phyloP scores from a whole-genome alignment of 257 asterid genomes.

The Oldenlandia corymbosa region DNA sequence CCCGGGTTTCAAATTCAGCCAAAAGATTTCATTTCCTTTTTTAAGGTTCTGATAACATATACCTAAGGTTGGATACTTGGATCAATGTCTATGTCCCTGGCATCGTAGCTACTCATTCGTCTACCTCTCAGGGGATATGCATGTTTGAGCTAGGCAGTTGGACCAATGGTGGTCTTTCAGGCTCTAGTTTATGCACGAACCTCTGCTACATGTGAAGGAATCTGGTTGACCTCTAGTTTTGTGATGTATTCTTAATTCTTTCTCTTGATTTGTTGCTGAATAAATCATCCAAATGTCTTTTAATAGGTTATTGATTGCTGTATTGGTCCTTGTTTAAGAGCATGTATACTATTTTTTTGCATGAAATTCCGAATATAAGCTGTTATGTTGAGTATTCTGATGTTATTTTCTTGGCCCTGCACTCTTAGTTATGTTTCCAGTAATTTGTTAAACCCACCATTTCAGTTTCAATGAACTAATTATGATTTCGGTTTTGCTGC shows the following conservation, averaged over 20 bases:
- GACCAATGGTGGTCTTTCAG: background rate
- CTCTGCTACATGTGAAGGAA: background rate
- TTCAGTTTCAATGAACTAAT: background rate
- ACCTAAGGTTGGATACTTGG: background rate
- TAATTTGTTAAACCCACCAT: background rate
- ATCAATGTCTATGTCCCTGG: background rate
- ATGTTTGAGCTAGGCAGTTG: too few relatives aligned
- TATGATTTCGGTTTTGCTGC: conserved; percentile 23
- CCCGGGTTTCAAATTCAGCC: background rate
- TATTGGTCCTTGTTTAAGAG: background rate
- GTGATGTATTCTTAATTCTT: too few relatives aligned
- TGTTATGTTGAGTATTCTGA: background rate
- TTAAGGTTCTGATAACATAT: too few relatives aligned
- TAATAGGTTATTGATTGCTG: background rate
- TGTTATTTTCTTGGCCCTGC: background rate
- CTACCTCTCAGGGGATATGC: too few relatives aligned
- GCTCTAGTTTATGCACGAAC: background rate
- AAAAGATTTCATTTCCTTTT: too few relatives aligned
- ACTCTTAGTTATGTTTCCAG: background rate
- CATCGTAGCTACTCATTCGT: background rate
- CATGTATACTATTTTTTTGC: background rate
- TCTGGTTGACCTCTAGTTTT: background rate
- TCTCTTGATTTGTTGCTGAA: background rate
- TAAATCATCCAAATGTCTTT: background rate
- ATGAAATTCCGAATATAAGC: background rate